Evolutionary conservation across 108 stramenopile species (phyloP), one percentile per base, ranked within the genome.

Genomic region (Discostella stelligeroides): DNA sequence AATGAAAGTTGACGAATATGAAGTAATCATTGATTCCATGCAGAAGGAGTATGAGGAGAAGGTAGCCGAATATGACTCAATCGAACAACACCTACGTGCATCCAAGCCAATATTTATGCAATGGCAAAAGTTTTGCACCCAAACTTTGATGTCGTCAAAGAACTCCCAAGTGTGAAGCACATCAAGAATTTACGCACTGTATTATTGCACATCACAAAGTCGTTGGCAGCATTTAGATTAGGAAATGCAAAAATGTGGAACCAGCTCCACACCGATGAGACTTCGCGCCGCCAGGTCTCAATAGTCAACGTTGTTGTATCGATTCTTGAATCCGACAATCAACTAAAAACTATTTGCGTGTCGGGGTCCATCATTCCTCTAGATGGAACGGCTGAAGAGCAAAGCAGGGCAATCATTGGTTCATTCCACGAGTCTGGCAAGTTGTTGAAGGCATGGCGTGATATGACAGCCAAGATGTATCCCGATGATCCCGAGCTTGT

Each of bases 1-100:
- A 0, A 49, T 4, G 2, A 49, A 49, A 24, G 49, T 50, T 0
- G 21, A 5, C 12, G 49, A 50, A 12, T 50, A 50, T 24, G 49
- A 50, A 0, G 21, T 0, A 0, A 24, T 50, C 21, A 50, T 50
- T 11, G 49, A 50, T 24, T 14, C 10, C 23, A 50, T 50, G 49
- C 24, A 24, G 12, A 7, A 50, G 23, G 21, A 50, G 49, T 50
- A 50, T 12, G 49, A 50, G 4, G 21, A 24, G 0, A 23, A 23
- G 4, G 21, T 21, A 25, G 10, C 23, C 23, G 21, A 50, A 9
- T 0, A 24, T 4, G 0, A 14, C 7, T 25, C 49, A 1, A 70
- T 13, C 12, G 69, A 27, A 70, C 69, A 14, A 59, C 69, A 10
- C 69, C 60, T 10, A 28, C 69, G 4, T 61, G 61, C 1, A 63